Evolutionary conservation across 2,329 filamentous ascomycete species (phyloP), one percentile per base, ranked within the genome.

Genomic region (Fusarium sp.): DNA sequence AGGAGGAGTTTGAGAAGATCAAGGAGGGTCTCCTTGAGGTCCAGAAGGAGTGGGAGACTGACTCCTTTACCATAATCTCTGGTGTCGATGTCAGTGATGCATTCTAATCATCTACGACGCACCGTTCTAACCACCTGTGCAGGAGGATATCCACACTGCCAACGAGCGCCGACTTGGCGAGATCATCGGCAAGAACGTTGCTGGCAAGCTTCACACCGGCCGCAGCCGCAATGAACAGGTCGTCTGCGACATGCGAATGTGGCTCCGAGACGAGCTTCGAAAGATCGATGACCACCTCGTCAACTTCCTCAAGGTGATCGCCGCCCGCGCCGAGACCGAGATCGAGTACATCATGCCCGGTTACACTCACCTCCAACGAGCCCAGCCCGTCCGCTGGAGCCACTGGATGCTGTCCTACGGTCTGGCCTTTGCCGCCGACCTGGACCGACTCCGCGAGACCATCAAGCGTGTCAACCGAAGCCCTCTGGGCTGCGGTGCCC

Each of bases 351-450:
- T 97, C 78, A 96, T 97, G 93, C 94, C 94, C 1, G 93, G 93
- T 4, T 97, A 97, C 84, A 97, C 94, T 16, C 94, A 97, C 83
- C 84, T 96, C 38, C 94, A 97, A 84, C 92, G 93, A 62, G 94
- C 94, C 2, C 84, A 93, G 83, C 94, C 94, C 1, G 91, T 97
- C 75, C 87, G 93, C 70, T 97, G 92, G 92, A 91, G 88, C 64
- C 94, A 96, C 79, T 96, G 92, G 92, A 86, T 97, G 80, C 84
- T 97, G 72, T 92, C 91, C 56, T 92, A 95, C 79, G 93, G 89
- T 59, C 89, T 90, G 58, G 89, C 90, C 35, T 96, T 97, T 79
- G 86, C 89, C 16, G 86, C 86, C 40, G 94, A 97, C 81, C 89
- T 97, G 36, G 89, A 96, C 85, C 90, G 94, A 61, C 86, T 97